phyloP scores from a whole-genome alignment of 441 rosid genomes.

The Jatropha podagrica region DNA sequence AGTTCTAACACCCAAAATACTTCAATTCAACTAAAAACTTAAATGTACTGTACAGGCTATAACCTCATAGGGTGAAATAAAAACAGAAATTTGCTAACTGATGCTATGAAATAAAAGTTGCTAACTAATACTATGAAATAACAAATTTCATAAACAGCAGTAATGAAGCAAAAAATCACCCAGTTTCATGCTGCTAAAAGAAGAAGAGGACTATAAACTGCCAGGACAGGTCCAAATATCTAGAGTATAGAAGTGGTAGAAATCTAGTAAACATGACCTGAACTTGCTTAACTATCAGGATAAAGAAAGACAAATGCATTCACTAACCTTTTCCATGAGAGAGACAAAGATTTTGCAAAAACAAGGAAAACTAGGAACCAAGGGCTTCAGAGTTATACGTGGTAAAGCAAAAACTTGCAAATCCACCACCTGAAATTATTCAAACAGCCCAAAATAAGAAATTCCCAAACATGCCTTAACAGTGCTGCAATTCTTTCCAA shows the following conservation, averaged over 20 bases:
- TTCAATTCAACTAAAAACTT: too few species aligned
- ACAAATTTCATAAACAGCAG: not conserved
- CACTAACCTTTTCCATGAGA: slow-evolving; percentile 90
- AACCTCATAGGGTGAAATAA: not conserved
- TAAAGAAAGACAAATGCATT: not conserved
- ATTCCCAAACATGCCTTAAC: not conserved
- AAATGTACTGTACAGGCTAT: not conserved
- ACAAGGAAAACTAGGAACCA: slow-evolving; percentile 96
- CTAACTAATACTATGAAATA: not conserved
- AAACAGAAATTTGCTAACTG: too few species aligned
- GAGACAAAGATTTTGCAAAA: slow-evolving; percentile 86
- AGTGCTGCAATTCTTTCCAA: not conserved
- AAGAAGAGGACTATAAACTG: not conserved
- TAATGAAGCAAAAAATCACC: not conserved
- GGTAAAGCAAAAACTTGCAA: slow-evolving; percentile 89
- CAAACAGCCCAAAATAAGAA: slow-evolving; percentile 23
- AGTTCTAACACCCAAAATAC: not conserved
- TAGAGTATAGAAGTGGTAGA: not conserved
- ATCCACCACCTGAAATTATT: slow-evolving; percentile 63
- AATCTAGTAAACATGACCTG: not conserved
- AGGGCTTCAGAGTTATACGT: slow-evolving; percentile 91
- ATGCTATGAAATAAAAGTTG: not conserved
- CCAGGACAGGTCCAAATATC: not conserved
- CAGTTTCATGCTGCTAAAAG: not conserved
- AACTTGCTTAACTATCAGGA: not conserved